Conservation (phyloP, 371 early-diverging fungal species). For the Haplosporangium sp. region DNA sequence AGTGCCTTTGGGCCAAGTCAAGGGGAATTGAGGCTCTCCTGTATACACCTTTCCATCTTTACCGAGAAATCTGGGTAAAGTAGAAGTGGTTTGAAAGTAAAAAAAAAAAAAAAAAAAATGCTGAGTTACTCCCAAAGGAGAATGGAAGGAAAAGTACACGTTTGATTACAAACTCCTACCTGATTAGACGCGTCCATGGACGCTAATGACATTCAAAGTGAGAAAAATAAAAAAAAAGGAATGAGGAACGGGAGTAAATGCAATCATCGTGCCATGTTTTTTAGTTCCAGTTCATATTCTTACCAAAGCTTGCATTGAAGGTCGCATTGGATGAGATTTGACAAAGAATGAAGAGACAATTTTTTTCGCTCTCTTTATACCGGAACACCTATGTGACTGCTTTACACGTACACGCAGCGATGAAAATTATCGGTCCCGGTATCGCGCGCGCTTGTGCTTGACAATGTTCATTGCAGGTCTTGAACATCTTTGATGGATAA, state of each 20-base stretch:
- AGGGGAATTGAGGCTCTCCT: slow-evolving; percentile 56
- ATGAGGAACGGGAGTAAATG: neutral
- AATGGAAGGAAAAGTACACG: neutral
- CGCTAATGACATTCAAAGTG: slow-evolving; percentile 12
- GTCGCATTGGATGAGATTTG: slow-evolving; percentile 16
- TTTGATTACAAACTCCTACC: slow-evolving; percentile 1
- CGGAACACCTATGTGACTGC: neutral
- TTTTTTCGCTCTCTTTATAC: neutral
- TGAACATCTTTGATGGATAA: too few species aligned
- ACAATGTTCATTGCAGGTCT: too few species aligned
- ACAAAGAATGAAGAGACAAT: neutral
- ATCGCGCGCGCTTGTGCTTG: too few species aligned
- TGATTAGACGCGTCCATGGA: slow-evolving; percentile 41
- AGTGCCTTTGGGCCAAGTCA: slow-evolving; percentile 36
- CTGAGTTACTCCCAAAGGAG: too few species aligned
- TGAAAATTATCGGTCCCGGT: too few species aligned
- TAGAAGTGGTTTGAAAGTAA: neutral
- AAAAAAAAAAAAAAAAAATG: neutral
- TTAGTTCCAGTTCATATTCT: neutral
- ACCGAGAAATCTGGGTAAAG: slow-evolving; percentile 56
- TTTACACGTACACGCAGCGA: too few species aligned
- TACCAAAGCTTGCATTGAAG: slow-evolving; percentile 31
- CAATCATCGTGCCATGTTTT: neutral
- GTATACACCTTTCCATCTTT: slow-evolving; percentile 59
- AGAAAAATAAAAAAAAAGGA: neutral